These are phyloP conservation scores for Phytophthora sp. DNA, from an alignment of 352 stramenopile species.

Conservation along the genomic window DNA sequence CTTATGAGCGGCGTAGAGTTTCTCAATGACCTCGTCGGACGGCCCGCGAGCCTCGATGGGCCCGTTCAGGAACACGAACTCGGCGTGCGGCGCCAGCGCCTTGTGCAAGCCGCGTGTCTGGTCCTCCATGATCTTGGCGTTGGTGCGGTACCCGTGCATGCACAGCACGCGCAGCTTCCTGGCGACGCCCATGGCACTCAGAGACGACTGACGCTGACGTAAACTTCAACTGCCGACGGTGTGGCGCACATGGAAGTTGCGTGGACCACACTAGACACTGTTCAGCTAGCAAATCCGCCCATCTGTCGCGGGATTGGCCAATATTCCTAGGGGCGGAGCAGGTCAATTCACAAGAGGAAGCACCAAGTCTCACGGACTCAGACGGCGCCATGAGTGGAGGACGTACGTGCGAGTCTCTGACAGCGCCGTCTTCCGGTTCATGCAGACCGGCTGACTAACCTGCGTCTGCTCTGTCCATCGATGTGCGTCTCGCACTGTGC, in stretches of 20 bases:
- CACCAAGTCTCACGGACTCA: conserved; percentile 2
- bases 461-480: background rate
- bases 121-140: conserved; percentile 54
- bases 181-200: conserved; percentile 15
- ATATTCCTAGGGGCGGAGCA: conserved; percentile 22
- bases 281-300: conserved; percentile 6
- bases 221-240: conserved; percentile 14
- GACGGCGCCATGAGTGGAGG: conserved; percentile 24
- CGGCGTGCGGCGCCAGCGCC: conserved; percentile 45
- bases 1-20: conserved; percentile 46
- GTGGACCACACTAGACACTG: conserved; percentile 4
- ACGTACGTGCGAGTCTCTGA: conserved; percentile 15
- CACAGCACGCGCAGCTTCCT: conserved; percentile 61
- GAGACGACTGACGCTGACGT: conserved; percentile 18
- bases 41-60: conserved; percentile 45
- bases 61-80: conserved; percentile 68
- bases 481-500: background rate
- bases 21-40: conserved; percentile 56
- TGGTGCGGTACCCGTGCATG: conserved; percentile 71
- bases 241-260: background rate
- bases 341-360: conserved; percentile 14
- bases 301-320: conserved; percentile 10
- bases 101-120: conserved; percentile 52
- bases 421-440: background rate
- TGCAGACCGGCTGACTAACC: background rate